A percentile compares a stretch with the other conserved stretches of the same genome.
phyloP scores from a whole-genome alignment of 768 basidiomycete genomes.

The Pleurotus sapidus region DNA sequence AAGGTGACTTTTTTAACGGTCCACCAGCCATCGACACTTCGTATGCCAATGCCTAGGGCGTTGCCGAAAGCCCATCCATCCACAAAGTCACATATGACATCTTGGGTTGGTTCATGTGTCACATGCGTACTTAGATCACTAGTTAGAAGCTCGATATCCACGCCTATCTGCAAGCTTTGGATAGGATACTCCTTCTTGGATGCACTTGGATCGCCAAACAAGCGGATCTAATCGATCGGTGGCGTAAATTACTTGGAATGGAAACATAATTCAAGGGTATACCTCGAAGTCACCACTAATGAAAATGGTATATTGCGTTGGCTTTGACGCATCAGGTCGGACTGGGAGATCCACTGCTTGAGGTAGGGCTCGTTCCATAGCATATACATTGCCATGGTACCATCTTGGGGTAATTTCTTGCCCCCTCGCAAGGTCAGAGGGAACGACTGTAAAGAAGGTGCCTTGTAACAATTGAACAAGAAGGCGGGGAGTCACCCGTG shows the following conservation, averaged over 20 bases:
- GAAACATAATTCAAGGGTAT: background rate
- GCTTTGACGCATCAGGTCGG: conserved; percentile 33
- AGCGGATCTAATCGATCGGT: conserved; percentile 53
- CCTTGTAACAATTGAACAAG: conserved; percentile 64
- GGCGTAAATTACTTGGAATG: background rate
- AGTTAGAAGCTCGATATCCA: conserved; percentile 33
- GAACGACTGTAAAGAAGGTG: conserved; percentile 73
- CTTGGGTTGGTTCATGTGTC: conserved; percentile 45
- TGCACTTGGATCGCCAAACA: conserved; percentile 73
- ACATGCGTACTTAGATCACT: conserved; percentile 21
- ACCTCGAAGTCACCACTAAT: conserved; percentile 87
- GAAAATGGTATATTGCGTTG: conserved; percentile 63
- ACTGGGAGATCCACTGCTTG: conserved; percentile 49
- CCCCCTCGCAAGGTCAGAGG: conserved; percentile 22
- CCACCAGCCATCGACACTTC: conserved; percentile 55
- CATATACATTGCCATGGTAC: conserved; percentile 88
- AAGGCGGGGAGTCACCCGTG: conserved; percentile 38
- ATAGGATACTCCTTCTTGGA: conserved; percentile 42
- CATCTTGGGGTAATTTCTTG: conserved; percentile 43
- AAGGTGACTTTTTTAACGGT: conserved; percentile 31
- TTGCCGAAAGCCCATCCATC: conserved; percentile 75
- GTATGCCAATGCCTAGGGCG: conserved; percentile 62
- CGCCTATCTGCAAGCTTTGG: conserved; percentile 51
- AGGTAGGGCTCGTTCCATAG: conserved; percentile 49
- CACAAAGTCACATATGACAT: conserved; percentile 66